These are phyloP conservation scores for Cytospora paraplurivora DNA, from an alignment of 2,329 filamentous ascomycete genomes.

Conservation along the genomic window DNA sequence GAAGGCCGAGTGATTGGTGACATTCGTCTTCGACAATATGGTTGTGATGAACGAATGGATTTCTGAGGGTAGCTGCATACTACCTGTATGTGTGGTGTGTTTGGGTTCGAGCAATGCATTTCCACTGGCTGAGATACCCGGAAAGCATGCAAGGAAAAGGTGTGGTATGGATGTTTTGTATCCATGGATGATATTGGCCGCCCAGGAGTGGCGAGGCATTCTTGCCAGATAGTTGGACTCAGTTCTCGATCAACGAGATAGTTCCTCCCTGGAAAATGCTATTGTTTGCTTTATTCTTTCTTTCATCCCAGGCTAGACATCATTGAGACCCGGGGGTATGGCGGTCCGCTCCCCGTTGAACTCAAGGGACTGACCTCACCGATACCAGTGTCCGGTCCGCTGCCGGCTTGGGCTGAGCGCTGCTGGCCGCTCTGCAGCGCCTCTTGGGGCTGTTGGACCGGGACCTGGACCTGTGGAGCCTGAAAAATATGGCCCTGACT, in stretches of 20 bases:
- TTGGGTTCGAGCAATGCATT: neutral
- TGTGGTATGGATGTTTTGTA: slow-evolving; percentile 16
- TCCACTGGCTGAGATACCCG: slow-evolving; percentile 7
- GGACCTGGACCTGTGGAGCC: slow-evolving; percentile 6
- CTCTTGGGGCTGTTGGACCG: slow-evolving; percentile 5
- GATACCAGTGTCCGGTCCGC: neutral
- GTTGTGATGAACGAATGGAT: neutral
- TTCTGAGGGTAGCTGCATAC: neutral
- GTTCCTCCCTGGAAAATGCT: neutral
- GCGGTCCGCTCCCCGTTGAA: slow-evolving; percentile 24
- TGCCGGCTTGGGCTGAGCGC: neutral
- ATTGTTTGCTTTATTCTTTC: neutral
- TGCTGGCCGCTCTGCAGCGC: neutral
- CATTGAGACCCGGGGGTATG: slow-evolving; percentile 19
- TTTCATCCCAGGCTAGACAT: slow-evolving; percentile 20
- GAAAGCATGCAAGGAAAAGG: neutral
- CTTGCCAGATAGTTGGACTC: neutral
- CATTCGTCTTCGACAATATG: neutral
- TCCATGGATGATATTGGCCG: neutral
- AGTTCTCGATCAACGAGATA: neutral
- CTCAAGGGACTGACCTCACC: slow-evolving; percentile 28
- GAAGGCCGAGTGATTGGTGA: neutral
- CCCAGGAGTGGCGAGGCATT: neutral
- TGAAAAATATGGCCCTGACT: neutral
- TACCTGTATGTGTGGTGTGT: too few relatives aligned